A percentile compares a stretch with the other conserved stretches of the same genome.
These are phyloP conservation scores for Diplocarpon rosae DNA, from an alignment of 2,329 filamentous ascomycete species.

Conservation along the genomic window DNA sequence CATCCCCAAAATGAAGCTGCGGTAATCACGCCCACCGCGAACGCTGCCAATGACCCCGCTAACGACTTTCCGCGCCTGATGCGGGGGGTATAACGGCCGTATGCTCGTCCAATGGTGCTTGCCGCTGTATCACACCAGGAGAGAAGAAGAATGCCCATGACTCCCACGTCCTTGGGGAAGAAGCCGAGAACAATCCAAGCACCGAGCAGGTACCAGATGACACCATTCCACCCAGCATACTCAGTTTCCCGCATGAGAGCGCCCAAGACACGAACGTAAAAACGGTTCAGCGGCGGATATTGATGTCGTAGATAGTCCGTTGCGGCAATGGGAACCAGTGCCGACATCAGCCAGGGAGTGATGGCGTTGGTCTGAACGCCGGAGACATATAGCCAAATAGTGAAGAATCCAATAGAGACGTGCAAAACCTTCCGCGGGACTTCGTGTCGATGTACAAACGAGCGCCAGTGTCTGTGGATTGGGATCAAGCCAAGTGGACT, in stretches of 20 bases:
- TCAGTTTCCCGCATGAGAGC: constrained; percentile 96
- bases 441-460: constrained; percentile 91
- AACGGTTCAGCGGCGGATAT: constrained; percentile 67
- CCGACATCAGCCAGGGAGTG: constrained; percentile 71
- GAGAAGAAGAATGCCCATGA: constrained; percentile 79
- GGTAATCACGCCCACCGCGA: constrained; percentile 69
- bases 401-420: constrained; percentile 92
- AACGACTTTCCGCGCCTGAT: constrained; percentile 83
- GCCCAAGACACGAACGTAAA: constrained; percentile 78
- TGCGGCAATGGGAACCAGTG: constrained; percentile 72
- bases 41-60: constrained; percentile 78
- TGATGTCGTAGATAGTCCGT: constrained; percentile 76
- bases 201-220: constrained; percentile 91
- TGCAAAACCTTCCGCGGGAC: constrained; percentile 89
- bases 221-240: constrained; percentile 87
- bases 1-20: constrained; percentile 83
- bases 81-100: constrained; percentile 77
- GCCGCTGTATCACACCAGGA: constrained; percentile 98
- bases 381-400: constrained; percentile 71
- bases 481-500: constrained; percentile 90
- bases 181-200: constrained; percentile 77
- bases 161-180: constrained; percentile 86
- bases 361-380: constrained; percentile 70
- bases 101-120: constrained; percentile 83
- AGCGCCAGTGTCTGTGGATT: constrained; percentile 84